Conservation (phyloP, 495 filamentous ascomycete species). For the Penicillium soppii region DNA sequence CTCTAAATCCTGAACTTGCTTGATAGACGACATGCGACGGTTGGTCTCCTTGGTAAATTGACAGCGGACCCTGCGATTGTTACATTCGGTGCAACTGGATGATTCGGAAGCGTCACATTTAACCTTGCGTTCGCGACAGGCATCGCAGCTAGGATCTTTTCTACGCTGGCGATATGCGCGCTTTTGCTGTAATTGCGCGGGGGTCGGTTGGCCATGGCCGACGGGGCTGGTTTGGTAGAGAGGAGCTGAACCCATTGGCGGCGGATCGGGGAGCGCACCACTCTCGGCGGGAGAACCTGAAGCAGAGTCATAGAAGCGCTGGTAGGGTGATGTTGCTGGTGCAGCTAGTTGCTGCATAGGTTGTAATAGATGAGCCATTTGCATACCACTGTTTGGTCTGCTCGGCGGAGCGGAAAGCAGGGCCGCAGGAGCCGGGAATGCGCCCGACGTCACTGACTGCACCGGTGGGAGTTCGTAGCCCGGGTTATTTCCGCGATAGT, state of each 20-base stretch:
- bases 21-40: conserved; percentile 97
- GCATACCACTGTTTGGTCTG: conserved; percentile 43
- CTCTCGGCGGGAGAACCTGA: conserved; percentile 43
- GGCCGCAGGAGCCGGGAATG: conserved; percentile 33
- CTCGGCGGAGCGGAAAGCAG: conserved; percentile 45
- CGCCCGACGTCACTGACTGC: conserved; percentile 40
- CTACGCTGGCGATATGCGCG: conserved; percentile 90
- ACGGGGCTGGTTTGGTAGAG: conserved; percentile 45
- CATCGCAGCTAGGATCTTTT: conserved; percentile 97
- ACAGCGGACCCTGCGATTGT: conserved; percentile 90
- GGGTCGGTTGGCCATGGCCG: conserved; percentile 38
- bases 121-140: conserved; percentile 95
- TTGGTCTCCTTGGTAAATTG: conserved; percentile 99
- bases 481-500: conserved; percentile 21
- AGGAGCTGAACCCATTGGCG: conserved; percentile 31
- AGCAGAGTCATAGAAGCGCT: conserved; percentile 44
- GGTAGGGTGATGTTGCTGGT: conserved; percentile 33
- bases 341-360: conserved; percentile 35
- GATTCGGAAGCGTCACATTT: conserved; percentile 99
- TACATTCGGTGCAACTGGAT: conserved; percentile 93
- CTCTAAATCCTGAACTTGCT: conserved; percentile 97
- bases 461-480: conserved; percentile 41
- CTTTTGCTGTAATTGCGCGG: conserved; percentile 71
- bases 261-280: conserved; percentile 32
- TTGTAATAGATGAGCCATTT: conserved; percentile 47